Evolutionary conservation across 1,139 yeast species (phyloP), one percentile per base, ranked within the genome.

Genomic region (Dujonia santamariae): DNA sequence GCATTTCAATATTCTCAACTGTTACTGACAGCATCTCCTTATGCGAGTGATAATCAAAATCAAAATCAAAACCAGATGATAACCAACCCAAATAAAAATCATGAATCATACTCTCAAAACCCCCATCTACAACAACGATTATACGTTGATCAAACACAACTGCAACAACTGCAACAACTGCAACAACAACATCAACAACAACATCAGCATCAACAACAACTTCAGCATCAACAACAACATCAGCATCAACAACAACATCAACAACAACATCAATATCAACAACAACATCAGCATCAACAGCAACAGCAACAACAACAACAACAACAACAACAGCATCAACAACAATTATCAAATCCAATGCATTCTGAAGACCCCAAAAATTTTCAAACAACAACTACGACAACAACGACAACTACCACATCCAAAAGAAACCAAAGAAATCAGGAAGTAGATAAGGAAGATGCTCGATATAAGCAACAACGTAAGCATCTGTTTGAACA

Each of bases 1-100:
- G 47, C 45, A 1, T 37, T 29, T 22, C 46, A 41, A 23, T 39
- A 34, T 18, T 17, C 19, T 15, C 30, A 32, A n/a, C 41, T 26
- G 11, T 38, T 27, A 26, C 27, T 19, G 8, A 18, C 15, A 14
- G 6, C 8, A 17, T 20, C 31, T 7, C n/a, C n/a, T n/a, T n/a
- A n/a, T n/a, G n/a, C n/a, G n/a, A n/a, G n/a, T n/a, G n/a, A n/a
- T n/a, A n/a, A n/a, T n/a, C n/a, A n/a, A n/a, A n/a, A n/a, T n/a
- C n/a, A n/a, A n/a, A n/a, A n/a, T n/a, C n/a, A n/a, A n/a, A n/a
- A n/a, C n/a, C n/a, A n/a, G n/a, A n/a, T n/a, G n/a, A n/a, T n/a
- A n/a, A n/a, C n/a, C 22, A 19, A 19, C 22, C 7, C 7, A 7
- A 19, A 19, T 19, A 19, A 19, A 7, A 19, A 19, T 19, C 11